These are phyloP conservation scores for Termitomyces eurrhizus DNA, from an alignment of 768 basidiomycete genomes.

Conservation along the genomic window DNA sequence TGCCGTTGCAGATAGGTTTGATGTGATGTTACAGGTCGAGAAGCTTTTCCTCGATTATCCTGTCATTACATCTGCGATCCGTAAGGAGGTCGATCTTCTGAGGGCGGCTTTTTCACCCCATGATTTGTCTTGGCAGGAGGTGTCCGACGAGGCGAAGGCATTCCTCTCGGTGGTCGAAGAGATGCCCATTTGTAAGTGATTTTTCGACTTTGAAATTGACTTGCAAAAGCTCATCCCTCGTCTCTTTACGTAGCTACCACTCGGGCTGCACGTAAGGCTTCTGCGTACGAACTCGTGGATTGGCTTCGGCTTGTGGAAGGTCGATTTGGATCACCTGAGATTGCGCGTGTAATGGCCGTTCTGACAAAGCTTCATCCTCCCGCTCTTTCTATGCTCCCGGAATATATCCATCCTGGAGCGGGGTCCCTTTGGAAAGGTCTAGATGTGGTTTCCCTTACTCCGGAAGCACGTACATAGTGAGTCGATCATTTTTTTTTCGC, in stretches of 20 bases:
- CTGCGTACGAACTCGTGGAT: slow-evolving; percentile 60
- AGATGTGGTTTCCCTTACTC: slow-evolving; percentile 21
- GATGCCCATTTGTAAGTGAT: too few species aligned
- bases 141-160: slow-evolving; percentile 27
- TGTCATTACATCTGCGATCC: too few species aligned
- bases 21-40: too few species aligned
- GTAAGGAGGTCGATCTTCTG: too few species aligned
- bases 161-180: slow-evolving; percentile 30
- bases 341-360: slow-evolving; percentile 35
- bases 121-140: background rate
- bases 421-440: slow-evolving; percentile 39
- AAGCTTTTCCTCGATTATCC: too few species aligned
- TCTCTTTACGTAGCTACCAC: slow-evolving; percentile 31
- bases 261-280: slow-evolving; percentile 25
- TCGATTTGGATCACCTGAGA: slow-evolving; percentile 29
- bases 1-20: too few species aligned
- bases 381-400: slow-evolving; percentile 37
- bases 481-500: background rate
- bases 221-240: background rate
- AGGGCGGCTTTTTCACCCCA: slow-evolving; percentile 26
- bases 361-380: slow-evolving; percentile 39
- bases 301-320: slow-evolving; percentile 50
- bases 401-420: slow-evolving; percentile 39
- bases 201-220: slow-evolving; percentile 20
- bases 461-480: slow-evolving; percentile 17